These are phyloP conservation scores for Solanum hybrid DNA, from an alignment of 305 asterid genomes.

Conservation along the genomic window DNA sequence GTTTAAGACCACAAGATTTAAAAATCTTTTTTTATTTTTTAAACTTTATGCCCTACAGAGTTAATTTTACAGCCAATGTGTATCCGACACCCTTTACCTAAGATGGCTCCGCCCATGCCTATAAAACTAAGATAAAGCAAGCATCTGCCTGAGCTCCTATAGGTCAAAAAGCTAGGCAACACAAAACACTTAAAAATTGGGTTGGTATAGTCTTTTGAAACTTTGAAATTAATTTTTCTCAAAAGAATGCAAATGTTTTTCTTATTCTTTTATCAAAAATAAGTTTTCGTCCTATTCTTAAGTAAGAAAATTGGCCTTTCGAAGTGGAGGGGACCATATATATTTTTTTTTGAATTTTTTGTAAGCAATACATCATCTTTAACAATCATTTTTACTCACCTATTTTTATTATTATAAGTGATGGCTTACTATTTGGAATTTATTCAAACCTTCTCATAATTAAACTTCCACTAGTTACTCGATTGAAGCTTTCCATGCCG, in stretches of 20 bases:
- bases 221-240: not conserved
- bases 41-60: not conserved
- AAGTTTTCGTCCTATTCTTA: not conserved
- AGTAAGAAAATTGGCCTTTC: not conserved
- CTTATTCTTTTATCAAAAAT: not conserved
- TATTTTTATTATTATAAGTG: not conserved
- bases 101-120: not conserved
- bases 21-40: too few relatives aligned
- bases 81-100: not conserved
- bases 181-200: not conserved
- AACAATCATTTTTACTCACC: not conserved
- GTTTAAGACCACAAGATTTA: not conserved
- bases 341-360: not conserved
- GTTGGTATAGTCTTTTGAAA: not conserved
- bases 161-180: not conserved
- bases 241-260: not conserved
- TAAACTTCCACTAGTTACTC: not conserved
- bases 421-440: not conserved
- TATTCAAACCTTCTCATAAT: not conserved
- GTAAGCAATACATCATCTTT: slow-evolving; percentile 1
- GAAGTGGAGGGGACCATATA: not conserved
- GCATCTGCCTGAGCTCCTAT: not conserved
- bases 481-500: not conserved
- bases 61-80: too few relatives aligned
- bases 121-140: not conserved